Conservation (phyloP, 164 flowering plant species). For the Aristolochia contorta region DNA sequence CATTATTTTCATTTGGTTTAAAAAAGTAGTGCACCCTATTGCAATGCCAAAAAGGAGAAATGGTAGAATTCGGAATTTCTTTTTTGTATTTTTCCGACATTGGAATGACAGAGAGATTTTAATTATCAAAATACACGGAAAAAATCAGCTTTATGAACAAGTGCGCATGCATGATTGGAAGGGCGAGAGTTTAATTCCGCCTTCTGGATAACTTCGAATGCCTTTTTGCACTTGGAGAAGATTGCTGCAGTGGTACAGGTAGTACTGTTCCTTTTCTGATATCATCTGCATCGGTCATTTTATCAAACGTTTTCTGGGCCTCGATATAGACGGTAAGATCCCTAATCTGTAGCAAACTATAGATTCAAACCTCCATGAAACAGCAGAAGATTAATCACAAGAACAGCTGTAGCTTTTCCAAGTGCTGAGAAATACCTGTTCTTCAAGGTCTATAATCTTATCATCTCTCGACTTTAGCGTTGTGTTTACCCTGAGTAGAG, state of each 20-base stretch:
- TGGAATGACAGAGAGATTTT: not conserved
- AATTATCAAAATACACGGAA: no score
- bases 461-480: slow-evolving; percentile 37
- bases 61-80: no score
- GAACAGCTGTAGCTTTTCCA: not conserved
- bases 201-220: slow-evolving; percentile 38
- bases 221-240: slow-evolving; percentile 34
- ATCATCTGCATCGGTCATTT: slow-evolving; percentile 46
- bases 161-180: not conserved
- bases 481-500: slow-evolving; percentile 29
- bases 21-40: no score
- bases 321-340: slow-evolving; percentile 65
- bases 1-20: no score
- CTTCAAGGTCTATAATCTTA: slow-evolving; percentile 63
- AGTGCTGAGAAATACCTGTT: slow-evolving; percentile 47
- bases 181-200: slow-evolving; percentile 22
- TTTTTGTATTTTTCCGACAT: no score
- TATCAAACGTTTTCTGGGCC: slow-evolving; percentile 59
- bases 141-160: not conserved
- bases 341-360: slow-evolving; percentile 43
- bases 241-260: slow-evolving; percentile 40
- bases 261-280: slow-evolving; percentile 66
- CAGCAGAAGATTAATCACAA: not conserved
- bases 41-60: no score
- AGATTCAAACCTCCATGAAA: not conserved